Evolutionary conservation across 495 filamentous ascomycete species (phyloP).

Genomic region (Hypoxylon lienhwacheense): DNA sequence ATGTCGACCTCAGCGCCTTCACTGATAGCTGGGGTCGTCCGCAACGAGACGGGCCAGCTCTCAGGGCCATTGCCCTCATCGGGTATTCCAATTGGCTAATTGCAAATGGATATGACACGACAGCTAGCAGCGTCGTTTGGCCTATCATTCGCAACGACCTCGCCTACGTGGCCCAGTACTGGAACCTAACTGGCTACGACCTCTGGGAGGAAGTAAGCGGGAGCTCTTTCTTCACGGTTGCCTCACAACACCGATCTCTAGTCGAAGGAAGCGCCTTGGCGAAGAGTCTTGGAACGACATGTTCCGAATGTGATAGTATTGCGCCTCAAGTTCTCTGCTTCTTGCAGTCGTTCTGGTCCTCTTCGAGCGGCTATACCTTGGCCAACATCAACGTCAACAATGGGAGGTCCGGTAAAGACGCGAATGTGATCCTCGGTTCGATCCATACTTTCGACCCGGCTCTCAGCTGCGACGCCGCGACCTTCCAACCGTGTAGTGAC

Average conservation of each 20-base stretch:
- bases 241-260: slow-evolving; percentile 52
- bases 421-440: slow-evolving; percentile 62
- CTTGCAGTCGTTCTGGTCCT: slow-evolving; percentile 65
- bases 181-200: slow-evolving; percentile 70
- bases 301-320: slow-evolving; percentile 52
- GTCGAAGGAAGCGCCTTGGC: slow-evolving; percentile 67
- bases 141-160: slow-evolving; percentile 69
- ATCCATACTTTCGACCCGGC: slow-evolving; percentile 67
- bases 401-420: slow-evolving; percentile 61
- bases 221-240: slow-evolving; percentile 60
- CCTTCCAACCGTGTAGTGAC: slow-evolving; percentile 66
- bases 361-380: slow-evolving; percentile 54
- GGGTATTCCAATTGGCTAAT: slow-evolving; percentile 53
- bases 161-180: slow-evolving; percentile 70
- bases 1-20: slow-evolving; percentile 61
- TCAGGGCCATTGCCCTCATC: slow-evolving; percentile 62
- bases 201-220: slow-evolving; percentile 72
- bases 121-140: slow-evolving; percentile 53
- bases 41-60: slow-evolving; percentile 70
- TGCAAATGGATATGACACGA: slow-evolving; percentile 49
- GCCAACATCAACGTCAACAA: slow-evolving; percentile 57
- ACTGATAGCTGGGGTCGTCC: slow-evolving; percentile 70
- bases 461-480: slow-evolving; percentile 58
- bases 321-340: slow-evolving; percentile 65
- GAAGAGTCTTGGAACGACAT: slow-evolving; percentile 45